These are phyloP conservation scores for Baffinella frigidus DNA, from an alignment of 208 protist genomes.

Conservation along the genomic window DNA sequence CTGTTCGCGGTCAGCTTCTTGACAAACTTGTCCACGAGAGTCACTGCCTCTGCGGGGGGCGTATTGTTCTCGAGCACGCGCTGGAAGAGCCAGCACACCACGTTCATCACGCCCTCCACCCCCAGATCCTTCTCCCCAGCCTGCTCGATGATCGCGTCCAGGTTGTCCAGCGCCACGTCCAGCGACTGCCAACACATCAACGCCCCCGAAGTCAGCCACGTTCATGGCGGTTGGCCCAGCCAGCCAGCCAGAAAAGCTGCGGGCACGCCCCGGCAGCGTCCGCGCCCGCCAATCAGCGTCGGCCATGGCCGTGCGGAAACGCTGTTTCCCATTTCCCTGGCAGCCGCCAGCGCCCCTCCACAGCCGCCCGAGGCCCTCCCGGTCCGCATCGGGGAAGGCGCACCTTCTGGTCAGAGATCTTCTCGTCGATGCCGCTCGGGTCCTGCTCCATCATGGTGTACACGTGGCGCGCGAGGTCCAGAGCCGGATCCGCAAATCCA, in stretches of 20 bases:
- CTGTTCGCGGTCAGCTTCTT: background rate
- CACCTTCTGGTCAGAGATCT: conserved; percentile 35
- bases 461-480: conserved; percentile 22
- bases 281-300: too few species aligned
- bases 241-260: too few species aligned
- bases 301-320: too few species aligned
- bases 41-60: background rate
- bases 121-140: background rate
- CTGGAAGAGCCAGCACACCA: conserved; percentile 19
- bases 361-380: too few species aligned
- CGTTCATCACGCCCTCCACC: background rate
- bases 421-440: background rate
- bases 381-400: background rate
- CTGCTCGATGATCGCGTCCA: conserved; percentile 32
- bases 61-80: background rate
- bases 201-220: background rate
- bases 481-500: background rate
- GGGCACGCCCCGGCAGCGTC: too few species aligned
- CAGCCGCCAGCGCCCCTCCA: too few species aligned
- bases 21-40: background rate
- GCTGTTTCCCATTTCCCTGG: too few species aligned
- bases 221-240: too few species aligned
- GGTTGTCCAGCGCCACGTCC: background rate
- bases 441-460: background rate
- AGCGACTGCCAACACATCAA: background rate